A percentile compares a stretch with the other conserved stretches of the same genome.
Conservation (phyloP, 1,284 basidiomycete genomes). For the Tilletiopsis washingtonensis region DNA sequence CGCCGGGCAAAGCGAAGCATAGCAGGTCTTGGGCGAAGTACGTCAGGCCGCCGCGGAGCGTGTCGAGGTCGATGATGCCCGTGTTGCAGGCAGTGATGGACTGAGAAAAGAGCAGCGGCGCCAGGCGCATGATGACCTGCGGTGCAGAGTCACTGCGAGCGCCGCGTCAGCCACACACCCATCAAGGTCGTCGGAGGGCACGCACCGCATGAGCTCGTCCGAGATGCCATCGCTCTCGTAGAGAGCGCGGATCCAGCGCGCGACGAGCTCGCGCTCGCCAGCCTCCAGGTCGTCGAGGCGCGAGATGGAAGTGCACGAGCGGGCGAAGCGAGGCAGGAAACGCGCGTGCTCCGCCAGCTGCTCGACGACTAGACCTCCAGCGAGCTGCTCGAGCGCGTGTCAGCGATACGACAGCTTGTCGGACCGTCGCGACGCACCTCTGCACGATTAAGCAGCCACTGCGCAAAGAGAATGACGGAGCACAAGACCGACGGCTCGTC, state of each 20-base stretch:
- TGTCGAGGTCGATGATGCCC: slow-evolving; percentile 52
- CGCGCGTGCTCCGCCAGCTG: slow-evolving; percentile 3
- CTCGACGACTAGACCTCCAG: background rate
- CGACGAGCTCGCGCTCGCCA: slow-evolving; percentile 42
- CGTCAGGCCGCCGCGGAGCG: slow-evolving; percentile 51
- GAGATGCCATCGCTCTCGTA: slow-evolving; percentile 49
- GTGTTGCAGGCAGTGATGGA: slow-evolving; percentile 49
- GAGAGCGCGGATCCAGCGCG: slow-evolving; percentile 46
- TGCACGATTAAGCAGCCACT: slow-evolving; percentile 20
- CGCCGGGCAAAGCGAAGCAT: slow-evolving; percentile 52
- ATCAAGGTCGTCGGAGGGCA: background rate
- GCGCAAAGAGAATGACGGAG: slow-evolving; percentile 21
- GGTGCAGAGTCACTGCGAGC: slow-evolving; percentile 48
- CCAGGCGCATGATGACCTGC: slow-evolving; percentile 48
- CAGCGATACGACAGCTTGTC: background rate
- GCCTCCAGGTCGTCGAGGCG: slow-evolving; percentile 38
- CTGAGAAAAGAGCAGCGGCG: slow-evolving; percentile 52
- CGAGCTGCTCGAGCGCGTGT: background rate
- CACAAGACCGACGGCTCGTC: slow-evolving; percentile 26
- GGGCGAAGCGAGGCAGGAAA: slow-evolving; percentile 26
- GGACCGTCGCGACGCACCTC: slow-evolving; percentile 8
- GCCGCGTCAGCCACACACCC: background rate
- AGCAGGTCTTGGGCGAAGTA: slow-evolving; percentile 54
- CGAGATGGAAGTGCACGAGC: slow-evolving; percentile 29
- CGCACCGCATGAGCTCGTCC: slow-evolving; percentile 47